Conservation (phyloP, 441 rosid genomes). For the Hypseocharis bilobata region DNA sequence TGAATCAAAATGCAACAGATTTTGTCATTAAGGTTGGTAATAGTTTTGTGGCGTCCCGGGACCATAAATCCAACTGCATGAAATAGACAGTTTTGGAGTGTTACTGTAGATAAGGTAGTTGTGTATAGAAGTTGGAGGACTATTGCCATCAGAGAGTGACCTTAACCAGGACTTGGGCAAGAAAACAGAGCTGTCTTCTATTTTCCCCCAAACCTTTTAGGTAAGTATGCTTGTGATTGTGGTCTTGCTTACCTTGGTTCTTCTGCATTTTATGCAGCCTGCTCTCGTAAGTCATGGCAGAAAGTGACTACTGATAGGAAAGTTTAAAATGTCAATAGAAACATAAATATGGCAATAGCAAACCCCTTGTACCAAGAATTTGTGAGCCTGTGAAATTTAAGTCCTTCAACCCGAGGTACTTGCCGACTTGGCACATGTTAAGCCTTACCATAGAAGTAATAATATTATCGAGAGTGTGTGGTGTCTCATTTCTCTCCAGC, state of each 20-base stretch:
- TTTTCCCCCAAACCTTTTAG: background rate
- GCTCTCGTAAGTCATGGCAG: too few relatives aligned
- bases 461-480: too few relatives aligned
- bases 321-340: constrained; percentile 7
- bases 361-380: too few relatives aligned
- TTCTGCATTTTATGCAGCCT: too few relatives aligned
- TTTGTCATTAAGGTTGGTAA: background rate
- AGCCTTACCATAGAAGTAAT: too few relatives aligned
- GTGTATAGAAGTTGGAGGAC: constrained; percentile 35
- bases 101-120: constrained; percentile 24
- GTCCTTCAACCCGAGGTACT: too few relatives aligned
- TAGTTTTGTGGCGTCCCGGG: background rate
- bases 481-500: background rate
- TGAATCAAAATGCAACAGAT: too few relatives aligned
- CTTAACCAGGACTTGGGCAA: background rate
- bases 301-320: background rate
- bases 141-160: constrained; percentile 24
- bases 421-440: too few relatives aligned
- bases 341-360: too few relatives aligned
- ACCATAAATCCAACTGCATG: background rate
- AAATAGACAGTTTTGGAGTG: constrained; percentile 10
- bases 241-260: background rate
- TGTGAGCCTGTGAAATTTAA: too few relatives aligned
- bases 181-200: background rate
- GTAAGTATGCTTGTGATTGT: background rate